Base-by-base conservation (phyloP, 768 basidiomycete species). In the Clathrus columnatus region DNA sequence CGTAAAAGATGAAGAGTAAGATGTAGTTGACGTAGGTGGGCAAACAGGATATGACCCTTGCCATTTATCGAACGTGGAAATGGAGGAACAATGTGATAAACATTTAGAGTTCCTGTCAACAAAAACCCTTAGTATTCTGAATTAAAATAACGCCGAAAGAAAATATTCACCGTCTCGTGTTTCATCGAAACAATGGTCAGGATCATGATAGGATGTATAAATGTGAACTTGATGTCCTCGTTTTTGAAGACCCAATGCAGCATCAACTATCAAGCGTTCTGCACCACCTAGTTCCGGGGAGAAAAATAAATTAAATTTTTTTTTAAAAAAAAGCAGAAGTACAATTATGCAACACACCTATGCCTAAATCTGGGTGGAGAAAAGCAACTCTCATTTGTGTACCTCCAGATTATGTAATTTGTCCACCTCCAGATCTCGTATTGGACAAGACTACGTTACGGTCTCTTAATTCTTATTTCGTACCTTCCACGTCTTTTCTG, bases 211-310 rank as follows among this genome's bases (percentile, higher is more conserved):
- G 0, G 91, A 95, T 0, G 96, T 98, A 69, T 92, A 96, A 21
- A 98, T 81, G 62, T 87, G 82, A 17, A 99, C 87, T 0, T 75
- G 70, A 64, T 98, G 93, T 0, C 94, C 95, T 5, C 84, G 75
- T 7, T 77, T 72, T 67, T 97, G 89, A 11, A 99, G 72, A 7
- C 92, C 89, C 0, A 95, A 75, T 1, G 95, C 93, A 23, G 94
- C 91, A 67, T 99, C 95, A 20, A 97, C 94, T 5, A 98, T 85
- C 5, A 97, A 79, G 23, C 95, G 79, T 70, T 99, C 95, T 2
- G 95, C 95, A 18, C 95, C 95, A 61, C 95, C 94, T 97, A 63
- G n/a, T 30, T 48, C 1, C 10, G 27, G 10, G 36, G 24, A 21
- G 30, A 14, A 16, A 30, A 46, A 14, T 11, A 18, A 36, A 52